Percentiles rank a stretch among this genome's conserved stretches.
Conservation (phyloP, 179 eudicot genomes). For the Nepenthes alata region DNA sequence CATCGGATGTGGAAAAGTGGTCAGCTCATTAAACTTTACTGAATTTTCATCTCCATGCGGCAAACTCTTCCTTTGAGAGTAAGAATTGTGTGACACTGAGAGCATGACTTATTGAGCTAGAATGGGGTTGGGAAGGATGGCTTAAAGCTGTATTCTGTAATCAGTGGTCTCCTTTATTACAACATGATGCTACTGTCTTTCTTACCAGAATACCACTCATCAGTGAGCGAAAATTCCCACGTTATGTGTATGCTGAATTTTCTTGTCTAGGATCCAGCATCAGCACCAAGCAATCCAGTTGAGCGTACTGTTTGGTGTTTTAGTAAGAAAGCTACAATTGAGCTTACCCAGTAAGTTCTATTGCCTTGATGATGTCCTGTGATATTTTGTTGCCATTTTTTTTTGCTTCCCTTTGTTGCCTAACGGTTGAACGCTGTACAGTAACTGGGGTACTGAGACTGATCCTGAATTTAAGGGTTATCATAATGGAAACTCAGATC, state of each 20-base stretch:
- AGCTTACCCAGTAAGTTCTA: conserved; percentile 74
- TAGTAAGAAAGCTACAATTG: conserved; percentile 65
- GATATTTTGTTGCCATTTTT: background rate
- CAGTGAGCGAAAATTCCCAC: too few relatives aligned
- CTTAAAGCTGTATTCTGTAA: too few relatives aligned
- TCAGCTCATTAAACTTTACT: too few relatives aligned
- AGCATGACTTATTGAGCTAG: too few relatives aligned
- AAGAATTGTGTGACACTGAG: too few relatives aligned
- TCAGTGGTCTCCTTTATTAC: too few relatives aligned
- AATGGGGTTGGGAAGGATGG: too few relatives aligned
- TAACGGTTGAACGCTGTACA: conserved; percentile 20
- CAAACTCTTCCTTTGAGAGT: too few relatives aligned
- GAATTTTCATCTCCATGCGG: too few relatives aligned
- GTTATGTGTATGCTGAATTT: background rate
- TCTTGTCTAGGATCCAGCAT: conserved; percentile 46
- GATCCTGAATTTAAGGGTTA: conserved; percentile 82
- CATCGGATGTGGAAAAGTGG: too few relatives aligned
- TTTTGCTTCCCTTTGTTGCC: conserved; percentile 4
- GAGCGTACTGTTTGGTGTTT: conserved; percentile 89
- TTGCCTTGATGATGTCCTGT: conserved; percentile 1
- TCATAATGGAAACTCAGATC: conserved; percentile 89
- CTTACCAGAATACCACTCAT: too few relatives aligned
- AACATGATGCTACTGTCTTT: too few relatives aligned
- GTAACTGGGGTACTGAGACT: conserved; percentile 94
- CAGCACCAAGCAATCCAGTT: conserved; percentile 57